Percentiles rank a stretch among this genome's conserved stretches.
Conservation (phyloP, 2,329 filamentous ascomycete species). For the Trichoderma koningiopsis region DNA sequence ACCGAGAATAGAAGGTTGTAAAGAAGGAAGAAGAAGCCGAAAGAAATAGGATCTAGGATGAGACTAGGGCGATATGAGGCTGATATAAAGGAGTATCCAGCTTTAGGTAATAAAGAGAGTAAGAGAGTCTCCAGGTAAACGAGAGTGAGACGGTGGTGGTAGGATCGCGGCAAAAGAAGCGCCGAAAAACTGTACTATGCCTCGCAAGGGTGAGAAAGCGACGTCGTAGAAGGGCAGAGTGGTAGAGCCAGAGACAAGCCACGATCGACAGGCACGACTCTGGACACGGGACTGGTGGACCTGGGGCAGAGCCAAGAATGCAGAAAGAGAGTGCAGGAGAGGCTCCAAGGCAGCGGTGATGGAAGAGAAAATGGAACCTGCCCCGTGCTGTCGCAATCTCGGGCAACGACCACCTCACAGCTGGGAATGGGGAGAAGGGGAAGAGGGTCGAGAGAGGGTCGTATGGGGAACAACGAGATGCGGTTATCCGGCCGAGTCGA, state of each 20-base stretch:
- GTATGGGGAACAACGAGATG: conserved; percentile 18
- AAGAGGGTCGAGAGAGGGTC: conserved; percentile 19
- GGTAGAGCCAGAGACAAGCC: conserved; percentile 5
- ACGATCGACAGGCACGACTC: conserved; percentile 28
- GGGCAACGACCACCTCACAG: conserved; percentile 24
- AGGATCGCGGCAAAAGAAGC: conserved; percentile 16
- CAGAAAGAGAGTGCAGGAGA: neutral
- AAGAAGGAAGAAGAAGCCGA: neutral
- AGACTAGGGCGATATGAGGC: conserved; percentile 11
- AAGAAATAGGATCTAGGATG: conserved; percentile 3
- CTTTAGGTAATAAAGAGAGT: conserved; percentile 8
- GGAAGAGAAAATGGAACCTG: conserved; percentile 25
- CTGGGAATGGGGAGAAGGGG: conserved; percentile 8
- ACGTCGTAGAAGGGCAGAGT: conserved; percentile 11
- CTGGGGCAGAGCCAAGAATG: conserved; percentile 12
- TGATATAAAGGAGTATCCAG: conserved; percentile 11
- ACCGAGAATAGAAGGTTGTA: conserved; percentile 35
- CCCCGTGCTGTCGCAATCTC: conserved; percentile 27
- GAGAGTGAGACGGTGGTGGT: conserved; percentile 14
- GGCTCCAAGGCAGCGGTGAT: conserved; percentile 1
- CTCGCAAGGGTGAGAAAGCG: conserved; percentile 24
- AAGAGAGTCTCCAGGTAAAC: conserved; percentile 1
- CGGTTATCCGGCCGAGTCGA: conserved; percentile 10
- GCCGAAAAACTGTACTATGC: conserved; percentile 18
- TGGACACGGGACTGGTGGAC: conserved; percentile 15